Conservation (phyloP, 441 rosid species). For the Croton laevigatus region DNA sequence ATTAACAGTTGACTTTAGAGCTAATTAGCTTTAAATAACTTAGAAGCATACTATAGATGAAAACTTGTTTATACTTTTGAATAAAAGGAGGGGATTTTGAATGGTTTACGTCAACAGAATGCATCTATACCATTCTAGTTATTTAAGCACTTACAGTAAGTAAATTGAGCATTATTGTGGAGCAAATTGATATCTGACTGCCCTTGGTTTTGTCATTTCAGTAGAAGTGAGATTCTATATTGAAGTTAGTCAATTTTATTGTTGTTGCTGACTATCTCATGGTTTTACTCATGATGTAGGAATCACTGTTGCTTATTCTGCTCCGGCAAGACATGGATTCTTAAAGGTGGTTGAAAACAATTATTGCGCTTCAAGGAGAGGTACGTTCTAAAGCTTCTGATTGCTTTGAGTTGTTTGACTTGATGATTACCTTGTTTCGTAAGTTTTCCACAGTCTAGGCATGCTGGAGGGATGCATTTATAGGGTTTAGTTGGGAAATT, state of each 20-base stretch:
- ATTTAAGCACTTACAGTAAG: background rate
- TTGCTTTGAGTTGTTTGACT: conserved; percentile 1
- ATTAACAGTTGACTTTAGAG: background rate
- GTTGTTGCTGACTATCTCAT: conserved; percentile 17
- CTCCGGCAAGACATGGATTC: conserved; percentile 75
- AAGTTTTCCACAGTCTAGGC: background rate
- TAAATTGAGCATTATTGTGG: background rate
- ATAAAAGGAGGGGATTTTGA: background rate
- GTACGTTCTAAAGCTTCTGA: conserved; percentile 30
- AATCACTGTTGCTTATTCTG: conserved; percentile 63
- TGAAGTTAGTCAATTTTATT: conserved; percentile 1
- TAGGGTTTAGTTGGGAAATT: background rate
- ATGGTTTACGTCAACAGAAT: background rate
- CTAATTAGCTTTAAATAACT: background rate
- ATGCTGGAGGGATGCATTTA: background rate
- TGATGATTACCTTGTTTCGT: background rate
- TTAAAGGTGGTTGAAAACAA: conserved; percentile 82
- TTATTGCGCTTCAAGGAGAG: conserved; percentile 86
- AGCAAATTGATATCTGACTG: background rate
- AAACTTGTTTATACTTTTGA: background rate
- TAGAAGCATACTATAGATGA: background rate
- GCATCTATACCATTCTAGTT: background rate
- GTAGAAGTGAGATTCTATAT: background rate
- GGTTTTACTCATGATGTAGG: conserved; percentile 44
- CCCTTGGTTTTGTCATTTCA: background rate